Base-by-base conservation (phyloP, 78 protist species). In the Dictyostelium citrinum region DNA sequence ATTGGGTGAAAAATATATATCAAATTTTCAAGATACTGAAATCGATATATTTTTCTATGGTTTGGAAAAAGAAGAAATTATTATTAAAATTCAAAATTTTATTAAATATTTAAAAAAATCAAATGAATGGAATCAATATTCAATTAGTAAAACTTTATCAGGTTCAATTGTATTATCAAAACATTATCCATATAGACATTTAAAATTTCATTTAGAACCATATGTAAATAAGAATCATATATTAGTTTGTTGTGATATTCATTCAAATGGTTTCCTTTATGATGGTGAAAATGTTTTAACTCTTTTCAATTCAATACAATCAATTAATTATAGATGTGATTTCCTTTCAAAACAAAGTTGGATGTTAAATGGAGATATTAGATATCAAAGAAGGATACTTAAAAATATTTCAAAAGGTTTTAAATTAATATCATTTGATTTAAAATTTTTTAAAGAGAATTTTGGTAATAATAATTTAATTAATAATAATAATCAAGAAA, bases 311-410 rank as follows among this genome's bases (percentile, higher is more conserved):
- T 74, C 84, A 1, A 85, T 85, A 24, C 83, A 85, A 39, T 74
- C 92, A 24, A 29, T 85, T 2, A 85, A 85, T 46, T 85, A 76
- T 76, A 74, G 78, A 43, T n/a, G 51, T 9, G 78, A 85, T 39
- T 74, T 85, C 60, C 33, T 46, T 5, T 9, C n/a, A 16, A 24
- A 76, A 20, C 11, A 33, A 14, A 20, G 61, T 39, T 85, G 92
- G 92, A 76, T 77, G 77, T 20, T 85, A 43, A 78, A 85, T 75
- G 92, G 92, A 4, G 92, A 85, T 75, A 76, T 85, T 61, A 41
- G 67, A 35, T 85, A 58, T 41, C 92, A 85, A 58, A n/a, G 68
- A 55, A 31, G 92, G 43, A 29, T 85, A 20, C 12, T 85, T 8
- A 85, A 60, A 58, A 76, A 85, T 39, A 60, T 22, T 24, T 60